These are phyloP conservation scores for Epichloe gansuensis DNA, from an alignment of 2,329 filamentous ascomycete species.

Conservation along the genomic window DNA sequence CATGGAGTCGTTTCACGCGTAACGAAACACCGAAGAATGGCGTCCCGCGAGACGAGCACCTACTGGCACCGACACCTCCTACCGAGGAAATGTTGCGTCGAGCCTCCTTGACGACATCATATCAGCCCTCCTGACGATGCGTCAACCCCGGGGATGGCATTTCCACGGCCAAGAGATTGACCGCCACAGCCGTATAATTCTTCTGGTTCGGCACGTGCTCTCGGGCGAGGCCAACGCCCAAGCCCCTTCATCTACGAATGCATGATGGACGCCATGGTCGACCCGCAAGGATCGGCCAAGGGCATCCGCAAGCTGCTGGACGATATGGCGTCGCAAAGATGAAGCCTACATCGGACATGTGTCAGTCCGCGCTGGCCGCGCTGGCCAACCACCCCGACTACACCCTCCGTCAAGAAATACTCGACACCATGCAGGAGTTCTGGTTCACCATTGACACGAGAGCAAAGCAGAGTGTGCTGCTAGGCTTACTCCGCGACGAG, in stretches of 20 bases:
- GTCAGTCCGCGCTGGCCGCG: constrained; percentile 59
- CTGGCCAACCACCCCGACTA: constrained; percentile 82
- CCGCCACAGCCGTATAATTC: constrained; percentile 18
- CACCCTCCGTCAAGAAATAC: constrained; percentile 55
- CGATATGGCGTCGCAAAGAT: constrained; percentile 57
- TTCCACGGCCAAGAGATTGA: constrained; percentile 11
- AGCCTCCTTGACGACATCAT: constrained; percentile 15
- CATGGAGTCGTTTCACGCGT: not conserved
- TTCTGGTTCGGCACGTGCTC: constrained; percentile 47
- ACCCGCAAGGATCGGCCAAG: constrained; percentile 53
- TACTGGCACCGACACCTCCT: constrained; percentile 11
- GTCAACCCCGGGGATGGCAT: constrained; percentile 10
- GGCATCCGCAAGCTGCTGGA: constrained; percentile 51
- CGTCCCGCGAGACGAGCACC: constrained; percentile 6
- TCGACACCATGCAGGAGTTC: constrained; percentile 60
- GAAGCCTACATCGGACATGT: constrained; percentile 51
- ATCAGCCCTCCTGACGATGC: constrained; percentile 17
- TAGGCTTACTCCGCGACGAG: constrained; percentile 67
- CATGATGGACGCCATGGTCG: constrained; percentile 59
- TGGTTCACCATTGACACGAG: constrained; percentile 46
- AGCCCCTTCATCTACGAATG: constrained; percentile 57
- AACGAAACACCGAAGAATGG: not conserved
- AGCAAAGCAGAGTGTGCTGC: constrained; percentile 54
- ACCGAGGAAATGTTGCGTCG: constrained; percentile 9
- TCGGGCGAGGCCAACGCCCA: constrained; percentile 38